These are phyloP conservation scores for Xylaria nigripes DNA, from an alignment of 495 filamentous ascomycete species.

Conservation along the genomic window DNA sequence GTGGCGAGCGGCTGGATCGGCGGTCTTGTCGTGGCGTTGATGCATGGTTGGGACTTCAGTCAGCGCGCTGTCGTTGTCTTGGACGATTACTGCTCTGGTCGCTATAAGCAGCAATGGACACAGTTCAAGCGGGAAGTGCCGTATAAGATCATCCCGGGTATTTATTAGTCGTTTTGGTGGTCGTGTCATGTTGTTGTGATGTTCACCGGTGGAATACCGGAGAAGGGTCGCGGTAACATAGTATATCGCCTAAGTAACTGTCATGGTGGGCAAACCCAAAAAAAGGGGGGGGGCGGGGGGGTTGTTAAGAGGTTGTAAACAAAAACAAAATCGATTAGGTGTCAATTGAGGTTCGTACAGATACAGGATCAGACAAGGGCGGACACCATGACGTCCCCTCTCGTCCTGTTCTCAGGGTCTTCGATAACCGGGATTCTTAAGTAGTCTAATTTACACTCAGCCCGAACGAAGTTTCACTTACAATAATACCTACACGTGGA, in stretches of 20 bases:
- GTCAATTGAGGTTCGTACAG: background rate
- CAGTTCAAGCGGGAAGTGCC: conserved; percentile 36
- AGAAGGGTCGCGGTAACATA: no score
- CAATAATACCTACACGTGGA: background rate
- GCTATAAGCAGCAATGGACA: conserved; percentile 39
- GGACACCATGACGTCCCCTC: background rate
- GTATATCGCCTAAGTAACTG: no score
- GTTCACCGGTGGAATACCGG: no score
- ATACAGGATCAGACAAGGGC: background rate
- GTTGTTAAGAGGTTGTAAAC: background rate
- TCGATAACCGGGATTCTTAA: background rate
- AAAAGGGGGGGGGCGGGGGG: no score
- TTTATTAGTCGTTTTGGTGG: conserved; percentile 23
- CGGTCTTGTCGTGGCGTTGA: conserved; percentile 29
- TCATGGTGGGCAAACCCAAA: no score
- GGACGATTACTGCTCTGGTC: conserved; percentile 42
- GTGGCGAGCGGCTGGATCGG: conserved; percentile 39
- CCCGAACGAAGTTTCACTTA: background rate
- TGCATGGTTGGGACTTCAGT: conserved; percentile 40
- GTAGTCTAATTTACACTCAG: background rate
- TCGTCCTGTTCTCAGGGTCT: background rate
- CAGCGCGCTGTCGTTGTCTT: conserved; percentile 37
- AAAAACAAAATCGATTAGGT: background rate
- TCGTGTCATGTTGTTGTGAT: no score
- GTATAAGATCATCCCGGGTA: conserved; percentile 38